A percentile compares a stretch with the other conserved stretches of the same genome.
Conservation (phyloP, 225 moss, liverwort and hornwort genomes). For the Pleurozium schreberi region DNA sequence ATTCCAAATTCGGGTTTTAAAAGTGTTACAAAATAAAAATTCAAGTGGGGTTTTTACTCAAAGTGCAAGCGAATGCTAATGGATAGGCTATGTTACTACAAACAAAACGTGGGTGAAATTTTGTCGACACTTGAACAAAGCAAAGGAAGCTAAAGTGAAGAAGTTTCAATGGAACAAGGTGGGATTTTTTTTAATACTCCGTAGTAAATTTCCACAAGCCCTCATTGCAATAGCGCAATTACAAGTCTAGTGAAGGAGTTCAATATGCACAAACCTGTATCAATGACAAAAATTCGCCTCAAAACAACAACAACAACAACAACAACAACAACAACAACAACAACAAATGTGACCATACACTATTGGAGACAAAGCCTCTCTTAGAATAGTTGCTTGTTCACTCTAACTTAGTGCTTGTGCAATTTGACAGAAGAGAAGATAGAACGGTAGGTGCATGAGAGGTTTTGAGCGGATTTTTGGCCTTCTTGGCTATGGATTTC, state of each 20-base stretch:
- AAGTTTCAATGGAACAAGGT: neutral
- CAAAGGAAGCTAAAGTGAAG: neutral
- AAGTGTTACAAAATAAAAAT: no score
- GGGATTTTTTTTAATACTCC: no score
- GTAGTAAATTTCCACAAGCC: neutral
- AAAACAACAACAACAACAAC: no score
- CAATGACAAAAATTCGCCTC: neutral
- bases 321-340: no score
- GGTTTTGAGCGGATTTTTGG: neutral
- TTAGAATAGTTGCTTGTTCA: neutral
- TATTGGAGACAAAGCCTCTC: neutral
- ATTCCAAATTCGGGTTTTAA: neutral
- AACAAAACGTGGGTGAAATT: neutral
- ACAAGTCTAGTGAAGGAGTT: neutral
- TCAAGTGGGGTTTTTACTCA: fast-evolving
- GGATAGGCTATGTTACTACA: no score
- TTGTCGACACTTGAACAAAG: neutral
- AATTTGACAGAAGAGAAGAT: neutral
- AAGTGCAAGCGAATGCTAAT: neutral
- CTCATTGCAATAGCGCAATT: neutral
- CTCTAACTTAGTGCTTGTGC: neutral
- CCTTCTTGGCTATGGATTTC: no score
- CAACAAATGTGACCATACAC: neutral
- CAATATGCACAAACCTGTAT: neutral
- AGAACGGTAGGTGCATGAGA: neutral